These are phyloP conservation scores for Trypanosomatidae sp. DNA, from an alignment of 208 protist species.

Conservation along the genomic window DNA sequence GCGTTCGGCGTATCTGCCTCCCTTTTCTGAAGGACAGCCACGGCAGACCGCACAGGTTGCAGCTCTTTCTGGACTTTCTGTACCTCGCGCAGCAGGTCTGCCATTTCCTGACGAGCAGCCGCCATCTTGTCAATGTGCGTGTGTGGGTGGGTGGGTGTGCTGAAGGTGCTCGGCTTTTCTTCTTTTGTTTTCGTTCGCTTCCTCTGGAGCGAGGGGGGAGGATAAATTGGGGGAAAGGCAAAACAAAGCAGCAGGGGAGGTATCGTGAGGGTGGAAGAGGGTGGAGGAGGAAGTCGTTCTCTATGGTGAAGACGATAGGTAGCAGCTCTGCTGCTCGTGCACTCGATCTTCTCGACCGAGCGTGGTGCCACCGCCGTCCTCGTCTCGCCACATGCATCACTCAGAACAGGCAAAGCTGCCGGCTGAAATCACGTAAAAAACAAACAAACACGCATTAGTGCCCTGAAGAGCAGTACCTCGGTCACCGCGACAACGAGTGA, in stretches of 20 bases:
- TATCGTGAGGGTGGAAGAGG: not conserved
- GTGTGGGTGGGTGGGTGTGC: not conserved
- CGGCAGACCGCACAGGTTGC: slow-evolving; percentile 69
- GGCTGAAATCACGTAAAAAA: not conserved
- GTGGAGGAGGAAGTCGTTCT: not conserved
- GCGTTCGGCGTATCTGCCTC: slow-evolving; percentile 53
- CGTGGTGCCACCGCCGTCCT: not conserved
- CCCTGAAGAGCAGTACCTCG: not conserved
- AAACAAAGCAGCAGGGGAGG: not conserved
- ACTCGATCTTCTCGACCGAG: not conserved
- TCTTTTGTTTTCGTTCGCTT: not conserved
- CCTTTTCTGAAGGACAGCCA: slow-evolving; percentile 63
- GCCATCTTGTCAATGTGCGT: slow-evolving; percentile 27
- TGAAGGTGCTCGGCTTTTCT: not conserved
- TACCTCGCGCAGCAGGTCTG: slow-evolving; percentile 65
- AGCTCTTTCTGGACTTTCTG: slow-evolving; percentile 83
- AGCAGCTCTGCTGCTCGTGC: not conserved
- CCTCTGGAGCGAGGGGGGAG: not conserved
- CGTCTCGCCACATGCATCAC: not conserved
- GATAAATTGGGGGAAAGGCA: not conserved
- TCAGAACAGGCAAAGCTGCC: not conserved
- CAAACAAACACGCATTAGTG: not conserved
- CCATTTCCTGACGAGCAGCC: slow-evolving; percentile 41
- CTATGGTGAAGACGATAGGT: not conserved
- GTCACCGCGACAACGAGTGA: not conserved